These are phyloP conservation scores for Trichocladium uniseriatum DNA, from an alignment of 495 filamentous ascomycete genomes.

Conservation along the genomic window DNA sequence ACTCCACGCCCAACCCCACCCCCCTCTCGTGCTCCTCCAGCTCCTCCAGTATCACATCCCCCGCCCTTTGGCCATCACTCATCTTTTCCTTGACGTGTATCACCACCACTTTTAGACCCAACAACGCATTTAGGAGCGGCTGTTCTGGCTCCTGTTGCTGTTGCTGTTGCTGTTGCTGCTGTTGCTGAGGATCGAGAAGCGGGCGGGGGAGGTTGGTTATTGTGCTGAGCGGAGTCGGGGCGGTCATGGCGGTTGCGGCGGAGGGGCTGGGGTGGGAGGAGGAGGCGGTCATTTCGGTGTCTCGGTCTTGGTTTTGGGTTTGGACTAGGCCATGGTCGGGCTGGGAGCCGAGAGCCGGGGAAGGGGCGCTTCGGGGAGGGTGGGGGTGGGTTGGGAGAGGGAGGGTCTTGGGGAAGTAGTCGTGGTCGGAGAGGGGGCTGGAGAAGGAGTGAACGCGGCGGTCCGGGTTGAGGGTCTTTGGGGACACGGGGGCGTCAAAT, in stretches of 20 bases:
- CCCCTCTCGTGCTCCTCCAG: conserved; percentile 51
- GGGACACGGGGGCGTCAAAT: conserved; percentile 31
- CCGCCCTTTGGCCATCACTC: conserved; percentile 49
- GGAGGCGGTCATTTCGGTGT: not conserved
- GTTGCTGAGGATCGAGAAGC: not conserved
- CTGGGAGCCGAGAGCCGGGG: too few relatives aligned
- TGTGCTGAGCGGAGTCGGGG: too few relatives aligned
- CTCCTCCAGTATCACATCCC: conserved; percentile 58
- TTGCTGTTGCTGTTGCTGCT: not conserved
- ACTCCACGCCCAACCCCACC: conserved; percentile 65
- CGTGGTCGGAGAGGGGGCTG: not conserved
- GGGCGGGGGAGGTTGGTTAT: not conserved
- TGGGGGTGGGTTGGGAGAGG: not conserved
- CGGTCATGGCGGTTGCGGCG: too few relatives aligned
- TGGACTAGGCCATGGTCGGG: too few relatives aligned
- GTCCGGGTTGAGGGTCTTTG: conserved; percentile 26
- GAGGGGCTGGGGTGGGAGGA: not conserved
- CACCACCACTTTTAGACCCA: conserved; percentile 56
- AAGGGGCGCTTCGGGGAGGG: not conserved
- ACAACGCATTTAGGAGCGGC: conserved; percentile 16
- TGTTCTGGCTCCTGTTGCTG: not conserved
- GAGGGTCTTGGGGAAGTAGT: not conserved
- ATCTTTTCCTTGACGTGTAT: conserved; percentile 78
- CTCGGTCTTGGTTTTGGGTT: not conserved
- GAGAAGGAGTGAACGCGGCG: not conserved